Evolutionary conservation across 2,329 filamentous ascomycete species (phyloP), one percentile per base, ranked within the genome.

Genomic region (Laburnicola sp.): DNA sequence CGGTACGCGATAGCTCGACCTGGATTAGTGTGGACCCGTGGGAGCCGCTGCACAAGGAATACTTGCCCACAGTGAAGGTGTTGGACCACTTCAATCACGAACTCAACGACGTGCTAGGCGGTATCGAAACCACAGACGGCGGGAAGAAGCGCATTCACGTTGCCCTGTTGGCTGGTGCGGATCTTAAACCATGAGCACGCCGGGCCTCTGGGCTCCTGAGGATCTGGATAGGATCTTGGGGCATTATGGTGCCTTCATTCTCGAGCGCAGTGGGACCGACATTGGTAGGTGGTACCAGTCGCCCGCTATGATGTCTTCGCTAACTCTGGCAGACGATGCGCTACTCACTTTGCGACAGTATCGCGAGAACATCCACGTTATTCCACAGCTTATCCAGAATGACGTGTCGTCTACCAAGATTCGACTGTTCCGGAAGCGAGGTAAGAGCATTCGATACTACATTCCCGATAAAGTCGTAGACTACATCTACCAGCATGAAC

Each of bases 21-120:
- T 74, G 71, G 71, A 72, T 74, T 45, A 63, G 64, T 8, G 70
- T 74, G 4, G 71, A 74, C 48, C 64, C 69, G 5, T 44, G 84
- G 85, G 92, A 96, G 78, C 88, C 90, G n/a, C 78, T 88, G 63
- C 86, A 95, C 75, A 83, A 86, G 65, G 82, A 88, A 59, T 97
- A 96, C 70, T 86, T 91, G 56, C 91, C 91, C 11, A 97, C 93
- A 0, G 93, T 92, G 34, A 83, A 88, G 62, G 92, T 96, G 35
- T 79, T 97, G 42, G 91, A 96, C 67, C 93, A 97, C 74, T 94
- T 97, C 64, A 86, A 95, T 60, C 77, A 93, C 68, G 91, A 97
- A 71, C 89, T 97, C 69, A 96, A 97, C 70, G 82, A 83, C 23
- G 82, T 90, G 38, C 78, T 86, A 27, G 86, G 87, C 34, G 92